phyloP scores from a whole-genome alignment of 164 flowering plant species.

The Liriodendron chinense region DNA sequence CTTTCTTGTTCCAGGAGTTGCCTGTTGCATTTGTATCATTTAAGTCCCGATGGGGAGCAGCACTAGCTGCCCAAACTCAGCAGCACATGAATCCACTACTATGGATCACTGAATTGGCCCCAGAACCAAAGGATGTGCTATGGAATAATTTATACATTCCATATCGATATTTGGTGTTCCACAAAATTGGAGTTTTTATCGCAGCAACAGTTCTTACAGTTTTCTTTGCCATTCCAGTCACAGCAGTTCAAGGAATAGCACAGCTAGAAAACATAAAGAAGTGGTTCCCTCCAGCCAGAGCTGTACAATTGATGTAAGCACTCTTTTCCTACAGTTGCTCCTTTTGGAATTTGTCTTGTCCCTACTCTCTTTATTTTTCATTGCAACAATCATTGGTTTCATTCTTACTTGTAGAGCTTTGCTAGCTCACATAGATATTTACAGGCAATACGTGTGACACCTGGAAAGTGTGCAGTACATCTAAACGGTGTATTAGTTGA shows the following conservation, averaged over 20 bases:
- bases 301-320: constrained; percentile 69
- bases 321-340: not conserved
- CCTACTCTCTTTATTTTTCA: too few relatives aligned
- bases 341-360: not conserved
- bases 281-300: constrained; percentile 93
- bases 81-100: constrained; percentile 74
- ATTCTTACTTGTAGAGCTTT: not conserved
- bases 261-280: constrained; percentile 71
- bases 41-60: constrained; percentile 70
- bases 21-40: constrained; percentile 88
- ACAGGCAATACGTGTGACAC: not conserved
- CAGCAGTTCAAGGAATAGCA: constrained; percentile 92
- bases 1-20: constrained; percentile 51
- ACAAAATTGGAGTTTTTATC: constrained; percentile 49
- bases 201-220: constrained; percentile 63
- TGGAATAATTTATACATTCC: constrained; percentile 74
- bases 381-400: not conserved
- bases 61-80: constrained; percentile 74
- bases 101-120: constrained; percentile 81
- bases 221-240: constrained; percentile 84
- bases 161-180: constrained; percentile 35
- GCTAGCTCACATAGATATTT: not conserved
- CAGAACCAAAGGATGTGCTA: constrained; percentile 84
- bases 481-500: not conserved
- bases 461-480: not conserved